Evolutionary conservation across 163 green algal genomes (phyloP).

Genomic region (Scenedesmus sp.): DNA sequence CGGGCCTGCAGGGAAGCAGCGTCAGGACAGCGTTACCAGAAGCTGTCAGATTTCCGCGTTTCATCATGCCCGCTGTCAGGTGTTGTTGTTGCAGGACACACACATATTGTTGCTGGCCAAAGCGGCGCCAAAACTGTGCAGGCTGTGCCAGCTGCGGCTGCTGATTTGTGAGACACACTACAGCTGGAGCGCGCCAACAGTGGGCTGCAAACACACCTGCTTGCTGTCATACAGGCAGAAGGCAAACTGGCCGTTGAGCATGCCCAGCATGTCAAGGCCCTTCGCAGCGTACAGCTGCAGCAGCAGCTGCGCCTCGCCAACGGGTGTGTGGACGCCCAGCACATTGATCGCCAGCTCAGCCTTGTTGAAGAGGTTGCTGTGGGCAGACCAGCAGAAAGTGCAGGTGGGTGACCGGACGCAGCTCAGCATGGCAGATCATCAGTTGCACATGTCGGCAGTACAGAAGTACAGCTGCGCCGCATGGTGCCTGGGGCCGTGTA

Average conservation of each 20-base stretch:
- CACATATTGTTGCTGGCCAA: too few relatives aligned
- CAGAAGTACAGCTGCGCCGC: not conserved
- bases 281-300: slow-evolving; percentile 57
- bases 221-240: slow-evolving; percentile 75
- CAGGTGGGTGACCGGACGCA: not conserved
- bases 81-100: too few relatives aligned
- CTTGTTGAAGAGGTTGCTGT: slow-evolving; percentile 51
- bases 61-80: too few relatives aligned
- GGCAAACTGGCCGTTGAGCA: slow-evolving; percentile 65
- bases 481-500: not conserved
- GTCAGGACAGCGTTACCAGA: not conserved
- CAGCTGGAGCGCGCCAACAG: not conserved
- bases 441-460: not conserved
- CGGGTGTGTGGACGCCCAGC: not conserved
- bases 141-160: not conserved
- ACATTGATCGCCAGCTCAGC: slow-evolving; percentile 41
- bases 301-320: slow-evolving; percentile 50
- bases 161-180: not conserved
- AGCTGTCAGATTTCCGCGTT: too few relatives aligned
- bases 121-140: too few relatives aligned
- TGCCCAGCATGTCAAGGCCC: slow-evolving; percentile 66
- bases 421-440: not conserved
- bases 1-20: slow-evolving; percentile 50
- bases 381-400: not conserved
- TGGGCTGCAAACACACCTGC: slow-evolving; percentile 42